Percentiles rank a stretch among this genome's conserved stretches.
Evolutionary conservation across 306 rosid species (phyloP).

Genomic region (Sophora flavescens): DNA sequence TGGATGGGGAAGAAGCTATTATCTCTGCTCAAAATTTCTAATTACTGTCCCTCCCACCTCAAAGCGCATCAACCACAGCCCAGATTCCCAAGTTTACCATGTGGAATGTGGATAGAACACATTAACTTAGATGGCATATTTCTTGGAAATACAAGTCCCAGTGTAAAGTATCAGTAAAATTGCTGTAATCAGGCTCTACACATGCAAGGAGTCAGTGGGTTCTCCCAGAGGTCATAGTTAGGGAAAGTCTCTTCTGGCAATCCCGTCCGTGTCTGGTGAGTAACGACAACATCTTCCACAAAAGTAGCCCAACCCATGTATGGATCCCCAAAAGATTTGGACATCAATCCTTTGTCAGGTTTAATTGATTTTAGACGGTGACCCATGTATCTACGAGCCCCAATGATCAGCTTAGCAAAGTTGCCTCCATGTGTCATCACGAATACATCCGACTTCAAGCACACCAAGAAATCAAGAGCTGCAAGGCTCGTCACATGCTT

Average conservation of each 20-base stretch:
- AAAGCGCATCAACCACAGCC: slow-evolving; percentile 32
- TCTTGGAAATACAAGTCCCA: slow-evolving; percentile 46
- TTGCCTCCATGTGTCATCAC: slow-evolving; percentile 99
- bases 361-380: slow-evolving; percentile 92
- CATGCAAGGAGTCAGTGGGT: slow-evolving; percentile 98
- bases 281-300: slow-evolving; percentile 87
- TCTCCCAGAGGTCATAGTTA: slow-evolving; percentile 96
- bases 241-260: slow-evolving; percentile 96
- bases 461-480: slow-evolving; percentile 96
- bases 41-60: slow-evolving; percentile 46
- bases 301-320: slow-evolving; percentile 98
- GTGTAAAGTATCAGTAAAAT: slow-evolving; percentile 37
- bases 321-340: slow-evolving; percentile 98
- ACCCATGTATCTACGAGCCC: slow-evolving; percentile 97
- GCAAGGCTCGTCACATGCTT: slow-evolving; percentile 99
- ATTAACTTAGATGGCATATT: slow-evolving; percentile 39
- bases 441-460: slow-evolving; percentile 97
- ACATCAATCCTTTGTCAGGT: slow-evolving; percentile 99
- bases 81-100: slow-evolving; percentile 25
- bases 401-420: slow-evolving; percentile 95
- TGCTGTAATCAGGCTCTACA: slow-evolving; percentile 74
- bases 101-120: slow-evolving; percentile 33
- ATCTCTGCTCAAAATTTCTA: slow-evolving; percentile 41
- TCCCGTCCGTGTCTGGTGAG: slow-evolving; percentile 91
- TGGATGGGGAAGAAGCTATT: slow-evolving; percentile 45